These are phyloP conservation scores for Mycena polygramma DNA, from an alignment of 768 basidiomycete genomes.

Conservation along the genomic window DNA sequence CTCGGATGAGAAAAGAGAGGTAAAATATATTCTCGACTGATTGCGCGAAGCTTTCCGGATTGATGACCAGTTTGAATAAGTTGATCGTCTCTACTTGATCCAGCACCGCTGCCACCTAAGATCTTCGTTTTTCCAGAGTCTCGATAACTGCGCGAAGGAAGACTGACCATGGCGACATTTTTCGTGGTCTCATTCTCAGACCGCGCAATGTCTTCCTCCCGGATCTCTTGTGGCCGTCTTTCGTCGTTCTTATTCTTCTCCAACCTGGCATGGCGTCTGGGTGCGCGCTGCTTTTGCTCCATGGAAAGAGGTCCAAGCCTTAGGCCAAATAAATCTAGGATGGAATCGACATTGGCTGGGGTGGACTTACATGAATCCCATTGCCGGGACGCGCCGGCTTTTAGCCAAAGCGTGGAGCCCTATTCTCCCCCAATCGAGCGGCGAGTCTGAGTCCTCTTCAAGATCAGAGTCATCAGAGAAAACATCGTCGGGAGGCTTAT, in stretches of 20 bases:
- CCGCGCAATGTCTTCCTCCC: conserved; percentile 84
- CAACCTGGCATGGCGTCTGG: conserved; percentile 70
- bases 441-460: conserved; percentile 60
- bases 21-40: conserved; percentile 98
- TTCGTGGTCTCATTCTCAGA: conserved; percentile 92
- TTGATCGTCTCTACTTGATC: conserved; percentile 78
- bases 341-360: neutral
- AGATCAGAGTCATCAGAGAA: conserved; percentile 40
- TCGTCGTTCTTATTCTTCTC: conserved; percentile 80
- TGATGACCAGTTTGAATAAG: conserved; percentile 88
- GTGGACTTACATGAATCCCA: conserved; percentile 84
- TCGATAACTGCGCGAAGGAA: neutral
- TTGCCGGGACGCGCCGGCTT: conserved; percentile 81
- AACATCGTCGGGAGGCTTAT: conserved; percentile 51
- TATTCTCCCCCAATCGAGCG: conserved; percentile 87
- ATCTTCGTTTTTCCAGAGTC: neutral
- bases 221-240: conserved; percentile 82
- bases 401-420: conserved; percentile 87
- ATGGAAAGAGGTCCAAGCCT: conserved; percentile 94
- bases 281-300: conserved; percentile 82
- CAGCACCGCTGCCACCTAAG: conserved; percentile 1
- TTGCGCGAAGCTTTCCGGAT: conserved; percentile 90
- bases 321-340: neutral
- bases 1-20: conserved; percentile 91
- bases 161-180: conserved; percentile 78